Base-by-base conservation (phyloP, 768 basidiomycete genomes). In the Lactifluus echinatus region DNA sequence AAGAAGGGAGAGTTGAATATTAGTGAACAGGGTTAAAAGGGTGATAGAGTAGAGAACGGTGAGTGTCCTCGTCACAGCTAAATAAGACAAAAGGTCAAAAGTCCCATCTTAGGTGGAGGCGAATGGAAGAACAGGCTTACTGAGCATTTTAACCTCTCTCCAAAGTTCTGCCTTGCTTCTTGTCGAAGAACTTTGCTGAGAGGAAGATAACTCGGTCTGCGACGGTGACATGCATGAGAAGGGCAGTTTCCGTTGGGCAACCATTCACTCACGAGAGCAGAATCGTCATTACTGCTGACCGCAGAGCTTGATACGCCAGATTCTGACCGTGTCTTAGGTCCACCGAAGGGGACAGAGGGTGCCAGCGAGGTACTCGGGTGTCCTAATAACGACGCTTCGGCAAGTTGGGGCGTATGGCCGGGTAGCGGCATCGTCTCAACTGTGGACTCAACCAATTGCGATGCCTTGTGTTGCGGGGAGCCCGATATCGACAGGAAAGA, bases 111-210 rank as follows among this genome's bases (percentile, higher is more conserved):
- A 47, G 43, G 17, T 17, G 17, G 15, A 12, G 26, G 31, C n/a
- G n/a, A n/a, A n/a, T n/a, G 23, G 21, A n/a, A 34, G 36, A 8
- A 17, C 46, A 26, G 51, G 74, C 79, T 46, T 66, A 86, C 90
- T 84, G 31, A 94, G 81, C 36, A 93, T 80, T 69, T 96, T 97
- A 36, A 96, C 79, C 70, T 96, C 92, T 56, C 84, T 84, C 95
- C 95, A 98, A 7, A 98, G 74, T 65, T 94, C 86, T 1, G 79
- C 80, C 67, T 86, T 93, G n/a, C 79, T 83, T 59, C 79, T 75
- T 24, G 72, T 71, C 40, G 62, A 59, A 28, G 51, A 4, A 40
- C 55, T 61, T 17, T 66, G 63, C 17, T 62, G 46, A 31, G 63
- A 55, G 34, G 59, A 31, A 46, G 57, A 40, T 45, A 59, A 55